Conservation (phyloP, 2,329 filamentous ascomycete species). For the Cordyceps javanica region DNA sequence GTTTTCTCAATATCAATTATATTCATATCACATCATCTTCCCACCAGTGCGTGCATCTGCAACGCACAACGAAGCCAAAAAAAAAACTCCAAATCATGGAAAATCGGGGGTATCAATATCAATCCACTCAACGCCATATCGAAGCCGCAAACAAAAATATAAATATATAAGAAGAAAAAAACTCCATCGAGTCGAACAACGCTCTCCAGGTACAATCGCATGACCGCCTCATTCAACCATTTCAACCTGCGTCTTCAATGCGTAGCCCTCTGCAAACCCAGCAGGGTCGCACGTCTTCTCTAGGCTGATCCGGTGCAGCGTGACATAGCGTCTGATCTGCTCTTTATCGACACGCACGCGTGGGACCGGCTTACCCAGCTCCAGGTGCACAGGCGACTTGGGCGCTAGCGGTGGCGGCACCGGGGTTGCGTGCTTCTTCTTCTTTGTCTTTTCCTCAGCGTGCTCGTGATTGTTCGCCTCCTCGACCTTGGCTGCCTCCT, state of each 20-base stretch:
- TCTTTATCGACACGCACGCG: slow-evolving; percentile 48
- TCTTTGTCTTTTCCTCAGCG: slow-evolving; percentile 23
- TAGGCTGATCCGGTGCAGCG: slow-evolving; percentile 54
- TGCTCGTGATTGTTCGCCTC: slow-evolving; percentile 17
- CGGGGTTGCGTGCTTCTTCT: slow-evolving; percentile 16
- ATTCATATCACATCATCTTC: not conserved
- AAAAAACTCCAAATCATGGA: not conserved
- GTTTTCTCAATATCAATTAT: not conserved
- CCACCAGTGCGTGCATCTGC: not conserved
- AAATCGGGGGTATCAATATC: slow-evolving; percentile 1
- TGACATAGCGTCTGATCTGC: slow-evolving; percentile 60
- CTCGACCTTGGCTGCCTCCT: slow-evolving; percentile 11
- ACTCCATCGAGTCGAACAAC: not conserved
- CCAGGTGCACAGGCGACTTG: slow-evolving; percentile 14
- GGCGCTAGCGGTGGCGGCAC: not conserved
- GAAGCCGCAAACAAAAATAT: not conserved
- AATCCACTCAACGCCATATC: not conserved
- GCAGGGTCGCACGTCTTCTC: slow-evolving; percentile 63
- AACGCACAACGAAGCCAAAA: not conserved
- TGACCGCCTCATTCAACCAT: slow-evolving; percentile 12
- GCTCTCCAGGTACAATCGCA: not conserved
- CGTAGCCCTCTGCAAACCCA: slow-evolving; percentile 67
- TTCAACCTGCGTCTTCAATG: slow-evolving; percentile 35
- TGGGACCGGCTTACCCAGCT: slow-evolving; percentile 25
- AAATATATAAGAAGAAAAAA: not conserved